Base-by-base conservation (phyloP, 2,329 filamentous ascomycete genomes). In the Endoconidiophora polonica region DNA sequence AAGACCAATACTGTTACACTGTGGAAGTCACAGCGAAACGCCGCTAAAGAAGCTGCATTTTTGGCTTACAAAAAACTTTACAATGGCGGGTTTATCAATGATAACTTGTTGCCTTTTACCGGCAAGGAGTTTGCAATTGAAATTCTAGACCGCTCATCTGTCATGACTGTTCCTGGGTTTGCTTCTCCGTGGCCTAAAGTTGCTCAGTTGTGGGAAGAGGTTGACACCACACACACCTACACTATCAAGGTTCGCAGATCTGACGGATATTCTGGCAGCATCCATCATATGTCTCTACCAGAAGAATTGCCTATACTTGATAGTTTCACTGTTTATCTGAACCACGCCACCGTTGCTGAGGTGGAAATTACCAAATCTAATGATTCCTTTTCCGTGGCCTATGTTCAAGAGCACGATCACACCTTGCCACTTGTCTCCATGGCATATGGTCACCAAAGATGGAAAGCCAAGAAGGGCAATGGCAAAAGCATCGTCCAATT, bases 21-120 rank as follows among this genome's bases (percentile, higher is more conserved):
- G n/a, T 95, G 87, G 87, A 62, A 56, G 9, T 83, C 79, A 0
- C 81, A 91, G 58, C 74, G 70, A 52, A 78, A 77, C 56, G 86
- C 87, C 0, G 78, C 70, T 56, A 86, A 83, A 59, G 90, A 95
- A 62, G 86, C 82, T 1, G 83, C 86, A 0, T 91, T 94, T 54
- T 76, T 85, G 58, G 84, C 87, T 1, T 94, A 88, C 59, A 64
- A 75, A 20, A 69, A 69, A 4, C 68, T 96, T 0, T 79, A 90
- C 59, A 57, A 74, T 5, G 80, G 74, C 23, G 81, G 82, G 0
- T 66, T 95, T 4, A 63, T 96, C 1, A 87, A 85, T 54, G 76
- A 93, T 12, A 72, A 94, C 57, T 64, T 95, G 0, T 68, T 94
- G 39, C 90, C 90, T 6, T 65, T 72, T 12, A 63, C 62, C 49